Evolutionary conservation across 441 rosid genomes (phyloP), one percentile per base, ranked within the genome.

Genomic region (Erodium moschatum): DNA sequence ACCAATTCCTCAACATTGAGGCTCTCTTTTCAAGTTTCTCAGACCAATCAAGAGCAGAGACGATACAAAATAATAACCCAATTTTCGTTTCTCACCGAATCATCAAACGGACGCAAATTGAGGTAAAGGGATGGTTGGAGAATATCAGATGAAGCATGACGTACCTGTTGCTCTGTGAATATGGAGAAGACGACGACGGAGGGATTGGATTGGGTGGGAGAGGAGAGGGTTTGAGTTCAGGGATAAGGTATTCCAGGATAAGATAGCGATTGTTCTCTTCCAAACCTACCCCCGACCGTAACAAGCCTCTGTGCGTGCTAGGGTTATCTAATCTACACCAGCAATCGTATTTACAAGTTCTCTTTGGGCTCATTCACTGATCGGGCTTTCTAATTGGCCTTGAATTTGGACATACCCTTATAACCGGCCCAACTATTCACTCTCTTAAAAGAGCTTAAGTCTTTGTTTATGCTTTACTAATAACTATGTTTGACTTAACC

Each of bases 181-280:
- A 8, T 19, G 62, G 62, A 56, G 62, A 56, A 56, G 5, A 42
- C 48, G 48, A 42, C 11, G 62, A 56, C 24, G 62, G n/a, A 20
- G 62, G 21, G 24, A 18, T 50, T n/a, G 62, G 62, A 56, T 56
- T 44, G 50, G n/a, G 13, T 54, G 20, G 24, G 61, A 54, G 61
- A 54, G 61, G 61, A 56, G 11, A 18, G 62, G 62, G 24, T 18
- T 2, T 6, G 62, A 10, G 62, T 56, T 56, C 52, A 56, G 62
- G 62, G 62, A 56, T 56, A 56, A 56, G 62, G 62, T 56, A 56
- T 56, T 56, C 62, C 62, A 20, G 62, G 62, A 56, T 56, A 56
- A 56, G 62, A 20, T 56, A 18, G 62, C 24, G 62, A 56, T 56
- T 56, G 62, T 56, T 56, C 24, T 3, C 24, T 56, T 56, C 62